Base-by-base conservation (phyloP, 768 basidiomycete genomes). In the Suillus ampliporus region DNA sequence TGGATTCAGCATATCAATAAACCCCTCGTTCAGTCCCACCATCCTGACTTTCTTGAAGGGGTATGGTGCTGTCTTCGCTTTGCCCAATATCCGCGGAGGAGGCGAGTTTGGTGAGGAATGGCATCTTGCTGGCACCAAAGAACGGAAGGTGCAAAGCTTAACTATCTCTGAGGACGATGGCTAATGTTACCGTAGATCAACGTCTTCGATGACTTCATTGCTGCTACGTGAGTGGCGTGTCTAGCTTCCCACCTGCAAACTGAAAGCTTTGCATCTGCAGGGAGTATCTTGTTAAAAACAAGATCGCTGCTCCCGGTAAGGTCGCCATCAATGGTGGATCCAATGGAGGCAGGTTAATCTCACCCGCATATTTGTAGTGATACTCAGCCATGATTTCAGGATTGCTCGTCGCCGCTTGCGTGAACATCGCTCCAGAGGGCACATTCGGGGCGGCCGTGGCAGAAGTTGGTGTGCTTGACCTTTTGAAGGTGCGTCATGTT, bases 91-190 rank as follows among this genome's bases (percentile, higher is more conserved):
- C 63, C 80, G 89, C 58, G 89, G 89, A 11, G 92, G 92, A 4
- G 83, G 83, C 2, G 90, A 92, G 70, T 94, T 92, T 65, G 92
- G 93, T 15, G 89, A 94, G 68, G 83, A 87, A n/a, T 95, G 93
- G 93, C 92, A 94, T 72, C 69, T 82, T 46, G 90, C 83, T 26
- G 93, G 90, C 2, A 87, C 80, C 34, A 81, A 80, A 64, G 91
- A 92, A 64, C 83, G 83, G 57, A 93, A 93, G 82, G 89, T 89
- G 57, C 26, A 72, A 57, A 28, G 3, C 17, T 40, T 56, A 10
- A 26, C 6, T 58, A 7, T 43, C 37, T 14, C 50, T 41, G 26
- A 35, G 21, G 21, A 35, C 14, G 21, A 61, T 21, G 26, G 44
- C 65, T 63, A 59, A 64, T 58, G 21, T 37, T 19, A 31, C 17